Percentiles rank a stretch among this genome's conserved stretches.
These are phyloP conservation scores for Ceratobasidium sp. DNA, from an alignment of 1,284 basidiomycete genomes.

Conservation along the genomic window DNA sequence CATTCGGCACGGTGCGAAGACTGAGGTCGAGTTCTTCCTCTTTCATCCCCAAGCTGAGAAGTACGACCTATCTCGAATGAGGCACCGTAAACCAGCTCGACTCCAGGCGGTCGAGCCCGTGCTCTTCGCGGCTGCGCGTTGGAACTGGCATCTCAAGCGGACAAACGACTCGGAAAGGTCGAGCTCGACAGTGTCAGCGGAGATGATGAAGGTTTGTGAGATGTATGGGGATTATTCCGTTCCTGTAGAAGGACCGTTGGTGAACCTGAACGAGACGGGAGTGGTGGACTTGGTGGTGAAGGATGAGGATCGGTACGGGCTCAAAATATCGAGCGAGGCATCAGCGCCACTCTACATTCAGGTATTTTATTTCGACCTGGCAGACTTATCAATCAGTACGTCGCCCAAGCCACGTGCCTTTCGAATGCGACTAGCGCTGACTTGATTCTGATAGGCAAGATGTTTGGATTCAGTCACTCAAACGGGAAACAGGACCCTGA, in stretches of 20 bases:
- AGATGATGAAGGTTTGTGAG: slow-evolving; percentile 43
- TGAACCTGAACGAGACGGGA: slow-evolving; percentile 56
- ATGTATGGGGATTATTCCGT: slow-evolving; percentile 40
- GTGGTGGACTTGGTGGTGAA: slow-evolving; percentile 56
- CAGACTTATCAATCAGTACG: slow-evolving; percentile 58
- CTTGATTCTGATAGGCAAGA: neutral
- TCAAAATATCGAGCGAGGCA: slow-evolving; percentile 58
- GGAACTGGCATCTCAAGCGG: slow-evolving; percentile 57
- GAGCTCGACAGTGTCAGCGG: slow-evolving; percentile 5
- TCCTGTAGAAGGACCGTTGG: slow-evolving; percentile 50
- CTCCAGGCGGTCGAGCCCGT: slow-evolving; percentile 23
- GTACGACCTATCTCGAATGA: slow-evolving; percentile 4
- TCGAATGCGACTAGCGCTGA: neutral
- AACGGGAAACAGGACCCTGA: slow-evolving; percentile 18
- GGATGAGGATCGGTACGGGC: slow-evolving; percentile 55
- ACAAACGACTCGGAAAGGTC: slow-evolving; percentile 52
- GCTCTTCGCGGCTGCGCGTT: slow-evolving; percentile 37
- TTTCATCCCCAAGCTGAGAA: slow-evolving; percentile 1
- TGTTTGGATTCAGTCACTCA: slow-evolving; percentile 6
- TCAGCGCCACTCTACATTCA: slow-evolving; percentile 61
- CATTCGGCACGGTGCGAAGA: neutral
- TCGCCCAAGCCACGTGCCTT: neutral
- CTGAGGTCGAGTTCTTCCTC: slow-evolving; percentile 12
- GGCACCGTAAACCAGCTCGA: slow-evolving; percentile 15
- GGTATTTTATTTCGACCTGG: slow-evolving; percentile 61